These are phyloP conservation scores for Backusella tarrabulga DNA, from an alignment of 192 early-diverging fungal genomes.

Conservation along the genomic window DNA sequence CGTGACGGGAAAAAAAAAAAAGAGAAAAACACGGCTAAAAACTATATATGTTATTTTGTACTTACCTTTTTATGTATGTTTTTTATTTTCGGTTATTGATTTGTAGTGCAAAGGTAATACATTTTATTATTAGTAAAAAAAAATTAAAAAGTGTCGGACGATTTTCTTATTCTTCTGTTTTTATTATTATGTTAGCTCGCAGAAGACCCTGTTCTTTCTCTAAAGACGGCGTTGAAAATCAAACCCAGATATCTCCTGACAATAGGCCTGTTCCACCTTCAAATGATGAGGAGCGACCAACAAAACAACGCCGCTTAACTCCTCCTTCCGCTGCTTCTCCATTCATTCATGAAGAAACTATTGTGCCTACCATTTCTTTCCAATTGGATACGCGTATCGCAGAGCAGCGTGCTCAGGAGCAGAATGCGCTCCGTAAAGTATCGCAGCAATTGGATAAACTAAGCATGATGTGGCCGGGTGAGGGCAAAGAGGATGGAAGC, in stretches of 20 bases:
- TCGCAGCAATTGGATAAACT: not conserved
- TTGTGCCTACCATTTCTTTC: not conserved
- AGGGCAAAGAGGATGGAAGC: not conserved
- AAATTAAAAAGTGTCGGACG: not conserved
- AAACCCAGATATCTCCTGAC: slow-evolving; percentile 9
- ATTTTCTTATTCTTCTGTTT: not conserved
- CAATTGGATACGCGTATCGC: not conserved
- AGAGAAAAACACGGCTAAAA: not conserved
- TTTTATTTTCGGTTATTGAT: not conserved
- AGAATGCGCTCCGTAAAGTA: not conserved
- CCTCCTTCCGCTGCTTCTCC: not conserved
- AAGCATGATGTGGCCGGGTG: slow-evolving; percentile 13
- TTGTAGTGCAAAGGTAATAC: slow-evolving; percentile 18
- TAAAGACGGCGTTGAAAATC: slow-evolving; percentile 19
- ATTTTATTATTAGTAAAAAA: not conserved
- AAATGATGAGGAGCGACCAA: not conserved
- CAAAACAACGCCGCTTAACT: not conserved
- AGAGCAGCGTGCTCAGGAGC: not conserved
- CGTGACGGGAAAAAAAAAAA: not conserved
- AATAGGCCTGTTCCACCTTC: not conserved
- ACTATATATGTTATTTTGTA: not conserved
- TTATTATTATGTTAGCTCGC: slow-evolving; percentile 19
- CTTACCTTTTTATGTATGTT: not conserved
- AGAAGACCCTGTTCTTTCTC: slow-evolving; percentile 33
- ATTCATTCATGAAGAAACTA: not conserved